Conservation (phyloP, 306 rosid species). For the Cercis canadensis region DNA sequence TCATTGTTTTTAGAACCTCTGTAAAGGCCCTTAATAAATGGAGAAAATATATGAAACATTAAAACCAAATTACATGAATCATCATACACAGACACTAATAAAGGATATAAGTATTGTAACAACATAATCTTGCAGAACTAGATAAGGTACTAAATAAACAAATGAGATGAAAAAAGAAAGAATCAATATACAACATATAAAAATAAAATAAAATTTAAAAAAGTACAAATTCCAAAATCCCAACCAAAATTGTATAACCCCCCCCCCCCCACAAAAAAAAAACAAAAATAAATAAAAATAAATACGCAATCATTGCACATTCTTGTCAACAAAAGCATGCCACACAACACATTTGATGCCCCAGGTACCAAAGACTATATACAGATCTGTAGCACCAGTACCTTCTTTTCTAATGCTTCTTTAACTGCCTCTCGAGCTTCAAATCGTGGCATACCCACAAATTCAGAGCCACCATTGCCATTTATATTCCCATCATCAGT, state of each 20-base stretch:
- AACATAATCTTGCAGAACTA: slow-evolving; percentile 8
- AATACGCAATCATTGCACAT: slow-evolving; percentile 5
- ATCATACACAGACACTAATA: not conserved
- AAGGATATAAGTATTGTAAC: not conserved
- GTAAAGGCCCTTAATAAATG: slow-evolving; percentile 70
- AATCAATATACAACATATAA: slow-evolving; percentile 19
- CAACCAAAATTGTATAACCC: not conserved
- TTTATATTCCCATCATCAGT: slow-evolving; percentile 91
- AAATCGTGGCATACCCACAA: slow-evolving; percentile 88
- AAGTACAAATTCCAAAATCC: not conserved
- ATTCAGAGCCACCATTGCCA: slow-evolving; percentile 84
- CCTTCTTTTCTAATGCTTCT: slow-evolving; percentile 85
- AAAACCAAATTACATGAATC: not conserved
- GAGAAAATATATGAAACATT: slow-evolving; percentile 34
- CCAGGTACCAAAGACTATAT: slow-evolving; percentile 23
- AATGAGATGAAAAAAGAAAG: slow-evolving; percentile 25
- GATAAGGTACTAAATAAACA: slow-evolving; percentile 1
- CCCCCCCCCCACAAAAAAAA: no score
- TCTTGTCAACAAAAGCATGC: slow-evolving; percentile 26
- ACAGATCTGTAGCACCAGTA: slow-evolving; percentile 40
- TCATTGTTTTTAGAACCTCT: slow-evolving; percentile 86
- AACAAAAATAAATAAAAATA: not conserved
- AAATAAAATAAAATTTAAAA: not conserved
- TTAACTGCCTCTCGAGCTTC: slow-evolving; percentile 74
- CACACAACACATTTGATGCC: not conserved